Evolutionary conservation across 495 filamentous ascomycete species (phyloP), one percentile per base, ranked within the genome.

Genomic region (Podospora anserina): DNA sequence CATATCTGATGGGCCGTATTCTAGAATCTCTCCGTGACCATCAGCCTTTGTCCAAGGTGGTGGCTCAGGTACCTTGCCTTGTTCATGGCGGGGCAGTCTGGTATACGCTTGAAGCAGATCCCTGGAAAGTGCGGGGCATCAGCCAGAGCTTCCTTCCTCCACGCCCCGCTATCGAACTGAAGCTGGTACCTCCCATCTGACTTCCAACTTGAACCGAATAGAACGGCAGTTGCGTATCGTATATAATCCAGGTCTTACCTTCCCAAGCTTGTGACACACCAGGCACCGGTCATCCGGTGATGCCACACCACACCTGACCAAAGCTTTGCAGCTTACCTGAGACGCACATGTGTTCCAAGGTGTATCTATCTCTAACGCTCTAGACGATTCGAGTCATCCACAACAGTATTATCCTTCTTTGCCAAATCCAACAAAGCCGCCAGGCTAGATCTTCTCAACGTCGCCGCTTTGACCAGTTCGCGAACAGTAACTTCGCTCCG

Each of bases 121-220:
- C 54, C 55, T 44, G 44, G 20, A 28, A 59, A 68, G 65, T 68
- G 72, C 67, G 69, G 69, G 69, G 72, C 72, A 68, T 63, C 32
- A 63, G 26, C 39, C 39, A 26, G 34, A 71, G 69, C 69, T 63
- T 56, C n/a, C 69, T 63, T 56, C n/a, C 18, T 28, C 30, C 61
- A 59, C 58, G 66, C 64, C 53, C 64, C 63, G 66, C 64, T 65
- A 64, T 61, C 55, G 34, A 20, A 28, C 61, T 18, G 66, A 61
- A 53, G 61, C 49, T 15, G 66, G 61, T 68, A 54, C 66, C 66
- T 68, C 56, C 30, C 32, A 26, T 44, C 54, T 23, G 32, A 23
- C 23, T 23, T 59, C 44, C 30, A 30, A 11, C 39, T 49, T 49
- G 0, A 49, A 11, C 3, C 1, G 11, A 39, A 39, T 39, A 39